These are phyloP conservation scores for Secale cereale DNA, from an alignment of 176 grass and related monocot genomes.

Conservation along the genomic window DNA sequence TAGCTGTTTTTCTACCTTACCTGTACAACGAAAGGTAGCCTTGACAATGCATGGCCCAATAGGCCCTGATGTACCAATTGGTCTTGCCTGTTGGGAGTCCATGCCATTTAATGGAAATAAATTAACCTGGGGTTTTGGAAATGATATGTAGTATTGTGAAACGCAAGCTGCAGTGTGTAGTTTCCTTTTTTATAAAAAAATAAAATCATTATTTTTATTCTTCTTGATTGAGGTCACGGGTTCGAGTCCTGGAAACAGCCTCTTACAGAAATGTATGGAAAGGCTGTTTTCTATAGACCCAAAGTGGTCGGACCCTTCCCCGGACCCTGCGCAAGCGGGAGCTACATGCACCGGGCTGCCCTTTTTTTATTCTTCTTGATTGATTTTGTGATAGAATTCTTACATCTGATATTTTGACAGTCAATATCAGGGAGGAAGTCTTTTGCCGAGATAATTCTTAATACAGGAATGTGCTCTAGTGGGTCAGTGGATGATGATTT, in stretches of 20 bases:
- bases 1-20: not conserved
- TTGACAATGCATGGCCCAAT: not conserved
- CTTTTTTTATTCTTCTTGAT: not conserved
- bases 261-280: too few relatives aligned
- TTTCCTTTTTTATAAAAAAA: not conserved
- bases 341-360: too few relatives aligned
- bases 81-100: not conserved
- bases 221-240: not conserved
- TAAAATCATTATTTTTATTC: not conserved
- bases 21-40: not conserved
- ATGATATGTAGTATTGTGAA: not conserved
- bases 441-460: conserved; percentile 87
- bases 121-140: not conserved
- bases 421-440: conserved; percentile 89
- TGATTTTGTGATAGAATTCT: conserved; percentile 15
- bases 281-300: too few relatives aligned
- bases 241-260: too few relatives aligned
- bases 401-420: conserved; percentile 44
- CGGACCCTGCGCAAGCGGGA: too few relatives aligned
- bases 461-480: conserved; percentile 31
- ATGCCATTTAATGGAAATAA: not conserved
- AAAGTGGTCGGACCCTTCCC: too few relatives aligned
- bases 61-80: not conserved
- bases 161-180: not conserved
- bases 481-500: conserved; percentile 25